A percentile compares a stretch with the other conserved stretches of the same genome.
phyloP scores from a whole-genome alignment of 352 stramenopile genomes.

The Pythium dissimile region DNA sequence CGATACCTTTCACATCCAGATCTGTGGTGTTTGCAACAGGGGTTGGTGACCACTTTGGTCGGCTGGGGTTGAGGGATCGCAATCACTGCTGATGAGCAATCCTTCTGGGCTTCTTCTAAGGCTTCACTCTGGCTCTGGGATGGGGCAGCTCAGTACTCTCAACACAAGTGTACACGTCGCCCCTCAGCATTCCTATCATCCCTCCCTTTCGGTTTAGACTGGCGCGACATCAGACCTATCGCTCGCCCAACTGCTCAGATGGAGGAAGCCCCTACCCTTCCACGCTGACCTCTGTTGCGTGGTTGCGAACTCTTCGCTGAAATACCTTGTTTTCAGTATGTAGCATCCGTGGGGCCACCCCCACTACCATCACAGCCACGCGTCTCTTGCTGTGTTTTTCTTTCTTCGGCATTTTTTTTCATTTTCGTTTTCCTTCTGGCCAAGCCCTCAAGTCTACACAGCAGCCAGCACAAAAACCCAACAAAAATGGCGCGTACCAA shows the following conservation, averaged over 20 bases:
- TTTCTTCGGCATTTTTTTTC: not conserved
- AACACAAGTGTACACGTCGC: slow-evolving; percentile 5
- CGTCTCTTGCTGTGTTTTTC: slow-evolving; percentile 2
- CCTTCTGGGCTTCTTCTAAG: not conserved
- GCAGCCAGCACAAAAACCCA: too few relatives aligned
- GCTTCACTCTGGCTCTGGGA: not conserved
- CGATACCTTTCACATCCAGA: slow-evolving; percentile 3
- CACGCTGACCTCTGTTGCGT: slow-evolving; percentile 7
- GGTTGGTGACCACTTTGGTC: too few relatives aligned
- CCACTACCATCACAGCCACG: slow-evolving; percentile 7
- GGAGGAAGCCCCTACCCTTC: slow-evolving; percentile 14
- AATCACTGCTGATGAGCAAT: slow-evolving; percentile 4
- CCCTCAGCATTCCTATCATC: not conserved
- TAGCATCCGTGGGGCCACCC: not conserved
- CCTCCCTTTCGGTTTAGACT: slow-evolving; percentile 5
- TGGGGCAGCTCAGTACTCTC: not conserved
- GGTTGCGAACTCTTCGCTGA: slow-evolving; percentile 34
- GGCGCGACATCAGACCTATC: not conserved
- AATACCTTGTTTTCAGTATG: slow-evolving; percentile 46
- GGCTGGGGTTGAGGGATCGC: slow-evolving; percentile 6
- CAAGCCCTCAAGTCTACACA: not conserved
- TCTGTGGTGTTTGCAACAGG: not conserved
- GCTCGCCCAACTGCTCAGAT: slow-evolving; percentile 13
- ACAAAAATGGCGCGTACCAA: slow-evolving; percentile 94
- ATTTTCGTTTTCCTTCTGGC: slow-evolving; percentile 45